Base-by-base conservation (phyloP, 257 asterid species). In the Solanum chilense region DNA sequence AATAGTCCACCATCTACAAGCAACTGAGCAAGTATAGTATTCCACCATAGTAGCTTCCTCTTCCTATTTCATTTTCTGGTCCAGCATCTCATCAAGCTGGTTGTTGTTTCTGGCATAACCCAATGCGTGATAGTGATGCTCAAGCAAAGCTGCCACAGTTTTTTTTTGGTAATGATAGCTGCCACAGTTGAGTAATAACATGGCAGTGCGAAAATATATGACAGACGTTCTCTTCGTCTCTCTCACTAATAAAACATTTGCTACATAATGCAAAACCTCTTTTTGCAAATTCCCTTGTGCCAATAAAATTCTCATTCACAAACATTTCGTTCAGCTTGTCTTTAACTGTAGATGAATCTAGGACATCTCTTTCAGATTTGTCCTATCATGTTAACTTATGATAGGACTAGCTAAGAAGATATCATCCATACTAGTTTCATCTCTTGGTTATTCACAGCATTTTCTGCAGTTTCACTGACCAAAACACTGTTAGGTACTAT, bases 401-500 rank as follows among this genome's bases (percentile, higher is more conserved):
- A 52, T 83, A 60, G 58, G 84, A 45, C 12, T 81, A 81, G 44
- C 69, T 49, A 81, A 85, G 74, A 58, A 21, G 83, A 45, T 73
- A 47, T 64, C 39, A 18, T 23, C 41, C 11, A 33, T 82, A 21
- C 41, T 85, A 37, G 31, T 52, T 78, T 31, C 80, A 6, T 85
- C 20, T 82, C 81, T 69, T 89, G 91, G 87, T 86, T 89, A 41
- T 60, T 75, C 13, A 77, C 69, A 87, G 85, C 86, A 86, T 89
- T 82, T 87, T 60, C 78, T 81, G 85, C 91, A 87, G 91, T 87
- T 86, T 90, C 81, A 90, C 88, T 89, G 86, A 91, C 92, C 95
- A 88, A 92, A 91, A 76, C 85, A 85, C 91, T 86, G 86, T 85
- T 92, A 97, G 99, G 98, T 97, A 97, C 88, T 97, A 97, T 91